Base-by-base conservation (phyloP, 75 land plant genomes). In the Adiantum capillusveneris region DNA sequence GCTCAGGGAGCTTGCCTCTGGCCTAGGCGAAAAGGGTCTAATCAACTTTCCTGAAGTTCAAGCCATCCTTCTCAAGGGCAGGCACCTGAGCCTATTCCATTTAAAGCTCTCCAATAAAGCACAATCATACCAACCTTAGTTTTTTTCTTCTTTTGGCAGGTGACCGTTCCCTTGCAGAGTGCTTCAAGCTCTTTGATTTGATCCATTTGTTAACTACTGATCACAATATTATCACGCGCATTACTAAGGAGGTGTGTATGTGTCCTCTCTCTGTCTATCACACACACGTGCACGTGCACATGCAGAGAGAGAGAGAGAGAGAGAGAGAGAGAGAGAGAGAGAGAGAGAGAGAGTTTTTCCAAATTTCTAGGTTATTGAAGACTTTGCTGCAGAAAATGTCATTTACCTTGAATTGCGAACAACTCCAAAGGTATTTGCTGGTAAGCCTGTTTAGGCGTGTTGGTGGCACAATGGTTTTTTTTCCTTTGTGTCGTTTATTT, bases 331-430 rank as follows among this genome's bases (percentile, higher is more conserved):
- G 37, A 34, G 37, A 34, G 37, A 34, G 37, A 34, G 37, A 34
- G 37, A 34, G 37, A 34, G 37, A 34, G 37, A 34, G 37, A 34
- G 2, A 34, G 37, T 5, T 9, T 9, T 34, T 9, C 3, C 37
- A 56, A n/a, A n/a, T n/a, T n/a, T n/a, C 22, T 63, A 93, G 98
- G 98, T 86, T 14, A 57, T 94, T 62, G 98, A 89, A 67, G 98
- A 94, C 71, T 94, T 94, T 78, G 90, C 90, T 46, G 73, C 85
- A 50, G 98, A 94, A 48, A 94, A 94, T 69, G 84, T 82, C 52
- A 70, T 94, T 25, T 94, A 94, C 51, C 60, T 90, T 57, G 98
- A 94, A 60, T 62, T 94, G 14, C 81, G 98, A 64, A 94, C 98
- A 27, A 84, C 98, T 29, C 98, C 98, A n/a, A 94, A 94, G 90